These are phyloP conservation scores for Porcisia deanei DNA, from an alignment of 208 protist species.

Conservation along the genomic window DNA sequence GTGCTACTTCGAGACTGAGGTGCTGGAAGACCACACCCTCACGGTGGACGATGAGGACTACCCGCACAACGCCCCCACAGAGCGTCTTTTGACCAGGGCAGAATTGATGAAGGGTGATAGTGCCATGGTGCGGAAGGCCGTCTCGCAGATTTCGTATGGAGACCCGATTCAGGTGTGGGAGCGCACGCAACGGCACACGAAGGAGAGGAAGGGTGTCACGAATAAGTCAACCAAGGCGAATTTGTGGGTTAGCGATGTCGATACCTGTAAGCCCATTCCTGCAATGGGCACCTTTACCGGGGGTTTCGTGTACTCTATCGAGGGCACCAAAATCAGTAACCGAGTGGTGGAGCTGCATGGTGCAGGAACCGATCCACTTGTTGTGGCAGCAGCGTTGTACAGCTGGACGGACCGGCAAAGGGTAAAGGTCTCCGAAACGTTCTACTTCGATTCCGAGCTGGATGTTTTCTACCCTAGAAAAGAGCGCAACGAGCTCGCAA, in stretches of 20 bases:
- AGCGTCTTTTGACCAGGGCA: slow-evolving; percentile 56
- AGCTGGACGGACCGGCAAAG: slow-evolving; percentile 44
- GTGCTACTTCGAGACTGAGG: slow-evolving; percentile 78
- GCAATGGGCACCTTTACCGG: slow-evolving; percentile 75
- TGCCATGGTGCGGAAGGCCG: slow-evolving; percentile 44
- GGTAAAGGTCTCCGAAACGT: slow-evolving; percentile 83
- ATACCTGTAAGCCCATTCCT: slow-evolving; percentile 73
- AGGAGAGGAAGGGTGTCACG: slow-evolving; percentile 5
- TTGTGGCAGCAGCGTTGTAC: slow-evolving; percentile 66
- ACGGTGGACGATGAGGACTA: slow-evolving; percentile 74
- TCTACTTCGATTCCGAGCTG: slow-evolving; percentile 83
- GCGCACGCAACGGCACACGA: slow-evolving; percentile 10
- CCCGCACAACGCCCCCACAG: slow-evolving; percentile 61
- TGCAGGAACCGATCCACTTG: slow-evolving; percentile 68
- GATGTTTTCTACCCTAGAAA: slow-evolving; percentile 88
- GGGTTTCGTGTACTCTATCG: slow-evolving; percentile 60
- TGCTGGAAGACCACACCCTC: slow-evolving; percentile 53
- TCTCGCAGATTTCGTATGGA: slow-evolving; percentile 73
- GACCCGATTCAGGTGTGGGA: slow-evolving; percentile 88
- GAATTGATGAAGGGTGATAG: slow-evolving; percentile 32
- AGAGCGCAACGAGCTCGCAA: slow-evolving; percentile 51
- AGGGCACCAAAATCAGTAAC: slow-evolving; percentile 52
- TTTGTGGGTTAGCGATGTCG: slow-evolving; percentile 73
- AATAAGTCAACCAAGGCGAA: slow-evolving; percentile 35
- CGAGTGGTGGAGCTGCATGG: slow-evolving; percentile 75